Evolutionary conservation across 352 stramenopile genomes (phyloP).

Genomic region (Globisporangium uncinulatum): DNA sequence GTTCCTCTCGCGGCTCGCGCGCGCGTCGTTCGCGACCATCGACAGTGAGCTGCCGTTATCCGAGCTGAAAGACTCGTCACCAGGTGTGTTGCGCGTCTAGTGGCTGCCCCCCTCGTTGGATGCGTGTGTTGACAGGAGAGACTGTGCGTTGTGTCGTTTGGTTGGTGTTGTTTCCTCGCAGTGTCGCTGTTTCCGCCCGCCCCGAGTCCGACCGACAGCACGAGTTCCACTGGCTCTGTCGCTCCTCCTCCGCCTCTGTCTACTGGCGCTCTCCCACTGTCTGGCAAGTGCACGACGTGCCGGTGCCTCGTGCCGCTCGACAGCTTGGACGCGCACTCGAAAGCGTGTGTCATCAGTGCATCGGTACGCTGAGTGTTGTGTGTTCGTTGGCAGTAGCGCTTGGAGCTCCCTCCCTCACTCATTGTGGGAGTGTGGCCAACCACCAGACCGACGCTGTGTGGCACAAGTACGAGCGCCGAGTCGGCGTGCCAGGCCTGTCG

Average conservation of each 20-base stretch:
- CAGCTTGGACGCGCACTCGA: conserved; percentile 57
- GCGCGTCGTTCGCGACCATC: conserved; percentile 2
- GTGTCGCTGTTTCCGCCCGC: conserved; percentile 2
- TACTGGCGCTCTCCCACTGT: conserved; percentile 8
- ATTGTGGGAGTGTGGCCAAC: conserved; percentile 1
- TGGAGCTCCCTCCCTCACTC: neutral
- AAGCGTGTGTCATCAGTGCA: conserved; percentile 38
- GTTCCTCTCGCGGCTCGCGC: conserved; percentile 36
- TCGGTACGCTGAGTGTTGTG: conserved; percentile 20
- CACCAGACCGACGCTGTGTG: conserved; percentile 30
- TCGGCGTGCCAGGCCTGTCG: conserved; percentile 32
- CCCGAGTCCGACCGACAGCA: conserved; percentile 2
- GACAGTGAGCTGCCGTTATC: conserved; percentile 3
- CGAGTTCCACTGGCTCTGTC: neutral
- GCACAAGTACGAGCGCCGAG: conserved; percentile 55
- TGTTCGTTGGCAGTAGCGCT: neutral
- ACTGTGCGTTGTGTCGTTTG: too few species aligned
- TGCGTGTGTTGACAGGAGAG: neutral
- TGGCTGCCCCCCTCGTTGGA: neutral
- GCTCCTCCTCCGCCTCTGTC: neutral
- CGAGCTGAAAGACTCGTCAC: neutral
- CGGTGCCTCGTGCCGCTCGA: conserved; percentile 34
- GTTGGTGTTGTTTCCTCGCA: neutral
- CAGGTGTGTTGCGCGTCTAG: conserved; percentile 1
- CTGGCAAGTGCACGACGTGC: conserved; percentile 75